Percentiles rank a stretch among this genome's conserved stretches.
Evolutionary conservation across 2,329 filamentous ascomycete genomes (phyloP).

Genomic region (Neonectria neomacrospora): DNA sequence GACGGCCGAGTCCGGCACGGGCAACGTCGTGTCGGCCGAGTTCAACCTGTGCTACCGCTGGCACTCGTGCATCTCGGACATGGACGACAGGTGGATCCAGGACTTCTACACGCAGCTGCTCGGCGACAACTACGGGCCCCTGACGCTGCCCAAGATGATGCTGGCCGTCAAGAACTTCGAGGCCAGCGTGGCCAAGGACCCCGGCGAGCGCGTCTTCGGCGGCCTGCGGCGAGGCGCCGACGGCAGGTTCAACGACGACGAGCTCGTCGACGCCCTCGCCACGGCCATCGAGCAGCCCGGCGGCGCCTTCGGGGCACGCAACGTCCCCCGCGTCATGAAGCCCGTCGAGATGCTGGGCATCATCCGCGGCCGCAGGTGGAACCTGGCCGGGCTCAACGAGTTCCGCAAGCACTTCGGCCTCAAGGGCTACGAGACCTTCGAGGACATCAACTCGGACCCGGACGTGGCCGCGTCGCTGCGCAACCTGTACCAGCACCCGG

Average conservation of each 20-base stretch:
- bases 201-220: conserved; percentile 74
- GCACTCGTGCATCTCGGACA: conserved; percentile 80
- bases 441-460: conserved; percentile 85
- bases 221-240: conserved; percentile 71
- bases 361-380: conserved; percentile 80
- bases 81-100: conserved; percentile 84
- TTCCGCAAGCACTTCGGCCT: conserved; percentile 86
- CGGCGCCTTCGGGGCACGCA: conserved; percentile 77
- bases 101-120: conserved; percentile 73
- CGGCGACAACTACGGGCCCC: conserved; percentile 61
- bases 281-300: conserved; percentile 81
- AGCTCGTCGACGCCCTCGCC: conserved; percentile 76
- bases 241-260: conserved; percentile 79
- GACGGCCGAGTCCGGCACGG: conserved; percentile 75
- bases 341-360: conserved; percentile 85
- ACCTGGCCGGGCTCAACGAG: conserved; percentile 82
- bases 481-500: conserved; percentile 79
- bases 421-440: conserved; percentile 79
- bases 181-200: conserved; percentile 70
- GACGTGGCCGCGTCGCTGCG: conserved; percentile 73
- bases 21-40: conserved; percentile 86
- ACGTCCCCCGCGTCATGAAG: conserved; percentile 78
- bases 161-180: conserved; percentile 73
- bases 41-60: conserved; percentile 91
- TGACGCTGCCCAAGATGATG: conserved; percentile 71